Percentiles rank a stretch among this genome's conserved stretches.
These are phyloP conservation scores for Gentiana macrophylla DNA, from an alignment of 257 asterid genomes.

Conservation along the genomic window DNA sequence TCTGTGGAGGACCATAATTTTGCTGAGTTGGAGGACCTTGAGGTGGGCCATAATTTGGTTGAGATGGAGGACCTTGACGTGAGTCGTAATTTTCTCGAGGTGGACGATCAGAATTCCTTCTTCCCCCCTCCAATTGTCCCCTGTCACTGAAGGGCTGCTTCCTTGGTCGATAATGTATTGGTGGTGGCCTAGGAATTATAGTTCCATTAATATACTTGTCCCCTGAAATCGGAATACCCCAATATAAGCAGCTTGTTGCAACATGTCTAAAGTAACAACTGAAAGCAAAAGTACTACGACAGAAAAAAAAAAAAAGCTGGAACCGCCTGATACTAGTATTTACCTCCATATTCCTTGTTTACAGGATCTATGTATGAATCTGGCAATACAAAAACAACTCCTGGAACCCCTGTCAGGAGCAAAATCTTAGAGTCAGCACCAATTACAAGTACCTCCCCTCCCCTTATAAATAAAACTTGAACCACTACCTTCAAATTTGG, in stretches of 20 bases:
- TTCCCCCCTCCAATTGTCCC: conserved; percentile 17
- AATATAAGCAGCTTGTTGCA: background rate
- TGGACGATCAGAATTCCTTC: conserved; percentile 17
- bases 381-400: conserved; percentile 81
- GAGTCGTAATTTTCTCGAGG: conserved; percentile 22
- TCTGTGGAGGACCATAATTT: conserved; percentile 11
- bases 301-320: background rate
- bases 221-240: conserved; percentile 32
- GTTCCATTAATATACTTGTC: conserved; percentile 87
- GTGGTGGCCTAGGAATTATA: conserved; percentile 82
- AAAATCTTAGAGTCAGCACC: conserved; percentile 12
- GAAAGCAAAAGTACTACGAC: too few species aligned
- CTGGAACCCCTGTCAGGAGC: conserved; percentile 43
- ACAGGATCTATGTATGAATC: conserved; percentile 92
- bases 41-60: conserved; percentile 11
- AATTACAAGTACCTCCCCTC: background rate
- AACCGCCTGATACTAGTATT: background rate
- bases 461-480: background rate
- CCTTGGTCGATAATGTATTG: conserved; percentile 47
- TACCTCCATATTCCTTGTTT: conserved; percentile 94
- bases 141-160: conserved; percentile 16
- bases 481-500: conserved; percentile 65
- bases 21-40: conserved; percentile 18
- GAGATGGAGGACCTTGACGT: conserved; percentile 14
- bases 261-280: too few species aligned